Conservation (phyloP, 1,284 basidiomycete species). For the Puccinia novopanici region DNA sequence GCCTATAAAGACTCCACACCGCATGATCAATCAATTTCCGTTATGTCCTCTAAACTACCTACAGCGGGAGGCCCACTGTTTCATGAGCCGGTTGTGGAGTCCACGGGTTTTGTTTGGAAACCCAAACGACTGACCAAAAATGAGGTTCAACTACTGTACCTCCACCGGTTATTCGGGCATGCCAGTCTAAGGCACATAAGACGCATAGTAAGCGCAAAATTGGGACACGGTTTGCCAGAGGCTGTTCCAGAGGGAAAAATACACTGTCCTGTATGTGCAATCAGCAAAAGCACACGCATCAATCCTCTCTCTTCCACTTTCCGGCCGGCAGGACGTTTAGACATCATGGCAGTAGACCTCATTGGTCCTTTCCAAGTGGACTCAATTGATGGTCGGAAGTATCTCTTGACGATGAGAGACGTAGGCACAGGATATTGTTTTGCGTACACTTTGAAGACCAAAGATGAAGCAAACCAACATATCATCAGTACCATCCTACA, state of each 20-base stretch:
- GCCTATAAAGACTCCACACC: no score
- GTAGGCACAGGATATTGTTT: no score
- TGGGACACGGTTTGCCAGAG: background rate
- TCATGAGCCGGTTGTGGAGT: background rate
- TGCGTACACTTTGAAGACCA: background rate
- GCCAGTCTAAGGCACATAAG: background rate
- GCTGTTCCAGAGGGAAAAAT: background rate
- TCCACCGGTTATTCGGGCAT: background rate
- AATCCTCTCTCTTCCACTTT: background rate
- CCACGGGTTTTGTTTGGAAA: background rate
- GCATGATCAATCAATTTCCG: background rate
- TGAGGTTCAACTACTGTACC: background rate
- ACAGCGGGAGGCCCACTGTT: background rate
- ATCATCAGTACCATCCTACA: background rate
- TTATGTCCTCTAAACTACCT: background rate
- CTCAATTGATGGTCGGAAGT: background rate
- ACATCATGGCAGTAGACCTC: background rate
- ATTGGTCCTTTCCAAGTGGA: slow-evolving; percentile 12
- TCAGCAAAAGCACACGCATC: background rate
- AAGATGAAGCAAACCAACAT: background rate
- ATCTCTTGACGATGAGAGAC: slow-evolving; percentile 5
- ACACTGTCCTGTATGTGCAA: background rate
- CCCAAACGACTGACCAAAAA: background rate
- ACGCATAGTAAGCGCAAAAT: background rate
- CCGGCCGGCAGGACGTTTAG: background rate